phyloP scores from a whole-genome alignment of 1,284 basidiomycete species.

The Porogramme epimiltina region DNA sequence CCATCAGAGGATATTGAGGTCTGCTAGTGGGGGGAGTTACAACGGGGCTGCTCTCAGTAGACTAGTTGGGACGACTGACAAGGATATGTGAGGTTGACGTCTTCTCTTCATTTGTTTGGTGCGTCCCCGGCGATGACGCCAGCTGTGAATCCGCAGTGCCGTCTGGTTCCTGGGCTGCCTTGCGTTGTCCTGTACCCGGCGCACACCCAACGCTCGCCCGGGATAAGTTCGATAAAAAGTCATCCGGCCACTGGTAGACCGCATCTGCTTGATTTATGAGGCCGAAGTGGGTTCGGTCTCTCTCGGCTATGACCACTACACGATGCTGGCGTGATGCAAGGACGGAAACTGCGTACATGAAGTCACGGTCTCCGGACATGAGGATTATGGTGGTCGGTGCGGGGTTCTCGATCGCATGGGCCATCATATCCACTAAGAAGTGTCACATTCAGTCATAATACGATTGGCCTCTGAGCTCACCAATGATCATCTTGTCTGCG shows the following conservation, averaged over 20 bases:
- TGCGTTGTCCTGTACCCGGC: too few relatives aligned
- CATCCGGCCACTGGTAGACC: conserved; percentile 51
- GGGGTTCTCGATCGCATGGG: conserved; percentile 55
- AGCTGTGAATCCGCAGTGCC: too few relatives aligned
- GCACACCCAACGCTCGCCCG: too few relatives aligned
- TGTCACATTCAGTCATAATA: background rate
- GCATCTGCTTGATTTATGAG: conserved; percentile 55
- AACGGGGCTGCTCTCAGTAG: too few relatives aligned
- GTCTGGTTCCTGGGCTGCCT: too few relatives aligned
- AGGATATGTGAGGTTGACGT: too few relatives aligned
- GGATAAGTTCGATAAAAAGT: too few relatives aligned
- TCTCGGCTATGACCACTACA: conserved; percentile 40
- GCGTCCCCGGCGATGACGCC: too few relatives aligned
- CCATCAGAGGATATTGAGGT: too few relatives aligned
- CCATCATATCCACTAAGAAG: conserved; percentile 58
- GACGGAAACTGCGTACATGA: conserved; percentile 54
- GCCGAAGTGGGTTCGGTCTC: conserved; percentile 29
- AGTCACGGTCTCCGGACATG: conserved; percentile 60
- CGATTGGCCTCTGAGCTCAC: conserved; percentile 15
- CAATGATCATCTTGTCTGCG: conserved; percentile 43
- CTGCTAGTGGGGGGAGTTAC: too few relatives aligned
- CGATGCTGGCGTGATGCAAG: conserved; percentile 49
- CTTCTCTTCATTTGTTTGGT: too few relatives aligned
- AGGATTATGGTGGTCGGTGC: conserved; percentile 51
- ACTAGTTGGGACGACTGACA: too few relatives aligned